These are phyloP conservation scores for Candida coquimbonensis DNA, from an alignment of 805 yeast species.

Conservation along the genomic window DNA sequence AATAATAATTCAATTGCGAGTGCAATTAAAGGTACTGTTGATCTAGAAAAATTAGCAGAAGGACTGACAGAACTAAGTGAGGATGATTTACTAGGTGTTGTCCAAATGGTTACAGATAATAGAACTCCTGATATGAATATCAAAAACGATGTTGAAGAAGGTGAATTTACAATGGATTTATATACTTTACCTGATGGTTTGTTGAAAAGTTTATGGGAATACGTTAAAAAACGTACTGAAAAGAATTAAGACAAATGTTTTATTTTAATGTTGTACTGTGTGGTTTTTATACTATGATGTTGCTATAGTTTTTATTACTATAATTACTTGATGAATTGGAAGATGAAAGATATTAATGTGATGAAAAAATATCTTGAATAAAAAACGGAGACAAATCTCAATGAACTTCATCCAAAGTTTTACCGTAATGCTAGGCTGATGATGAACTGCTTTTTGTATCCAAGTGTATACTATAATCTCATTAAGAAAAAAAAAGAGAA, in stretches of 20 bases:
- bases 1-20: slow-evolving; percentile 23
- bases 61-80: slow-evolving; percentile 83
- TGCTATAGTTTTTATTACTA: too few species aligned
- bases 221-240: slow-evolving; percentile 65
- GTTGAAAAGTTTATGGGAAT: slow-evolving; percentile 90
- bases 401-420: background rate
- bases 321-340: too few species aligned
- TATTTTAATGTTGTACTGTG: too few species aligned
- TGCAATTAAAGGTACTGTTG: slow-evolving; percentile 70
- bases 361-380: too few species aligned
- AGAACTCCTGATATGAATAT: slow-evolving; percentile 92
- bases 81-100: slow-evolving; percentile 90
- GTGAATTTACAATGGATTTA: slow-evolving; percentile 95
- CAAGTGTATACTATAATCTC: too few species aligned
- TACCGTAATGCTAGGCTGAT: background rate
- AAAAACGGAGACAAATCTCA: background rate
- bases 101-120: slow-evolving; percentile 96
- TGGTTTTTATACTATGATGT: too few species aligned
- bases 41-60: slow-evolving; percentile 84
- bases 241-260: too few species aligned
- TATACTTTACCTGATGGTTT: slow-evolving; percentile 88
- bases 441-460: too few species aligned
- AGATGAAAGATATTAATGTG: too few species aligned
- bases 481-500: background rate
- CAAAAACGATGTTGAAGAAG: slow-evolving; percentile 92